Evolutionary conservation across 805 yeast genomes (phyloP).

Genomic region (Ogataea corticis): DNA sequence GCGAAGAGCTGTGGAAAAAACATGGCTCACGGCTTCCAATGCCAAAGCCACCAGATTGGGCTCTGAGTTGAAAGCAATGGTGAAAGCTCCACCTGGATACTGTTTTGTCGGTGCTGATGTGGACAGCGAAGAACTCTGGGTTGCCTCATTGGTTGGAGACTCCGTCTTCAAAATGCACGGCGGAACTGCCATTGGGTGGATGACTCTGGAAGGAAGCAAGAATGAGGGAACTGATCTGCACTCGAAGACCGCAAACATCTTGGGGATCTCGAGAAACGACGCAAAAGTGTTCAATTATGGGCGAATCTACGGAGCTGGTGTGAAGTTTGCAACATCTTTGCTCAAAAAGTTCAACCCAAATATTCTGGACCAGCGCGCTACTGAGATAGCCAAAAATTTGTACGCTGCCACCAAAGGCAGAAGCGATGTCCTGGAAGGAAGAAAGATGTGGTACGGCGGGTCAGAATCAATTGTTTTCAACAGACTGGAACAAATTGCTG

Average conservation of each 20-base stretch:
- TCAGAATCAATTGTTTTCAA: slow-evolving; percentile 92
- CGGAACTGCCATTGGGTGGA: slow-evolving; percentile 97
- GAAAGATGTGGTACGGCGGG: slow-evolving; percentile 75
- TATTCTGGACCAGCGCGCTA: slow-evolving; percentile 67
- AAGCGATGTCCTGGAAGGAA: slow-evolving; percentile 27
- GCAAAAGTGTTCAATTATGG: slow-evolving; percentile 97
- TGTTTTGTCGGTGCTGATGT: slow-evolving; percentile 98
- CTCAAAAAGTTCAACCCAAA: slow-evolving; percentile 80
- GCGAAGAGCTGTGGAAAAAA: slow-evolving; percentile 92
- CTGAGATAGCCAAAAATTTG: slow-evolving; percentile 58
- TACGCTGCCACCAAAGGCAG: slow-evolving; percentile 86
- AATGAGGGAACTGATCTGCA: slow-evolving; percentile 91
- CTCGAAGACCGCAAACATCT: slow-evolving; percentile 85
- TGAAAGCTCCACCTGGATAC: slow-evolving; percentile 86
- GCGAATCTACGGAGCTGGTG: slow-evolving; percentile 96
- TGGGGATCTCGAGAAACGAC: slow-evolving; percentile 86
- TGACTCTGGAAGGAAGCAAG: slow-evolving; percentile 96
- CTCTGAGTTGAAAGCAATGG: slow-evolving; percentile 85
- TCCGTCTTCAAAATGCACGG: slow-evolving; percentile 88
- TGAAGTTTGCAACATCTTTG: slow-evolving; percentile 81
- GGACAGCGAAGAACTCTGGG: slow-evolving; percentile 98
- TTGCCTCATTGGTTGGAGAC: slow-evolving; percentile 93
- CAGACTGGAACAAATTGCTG: slow-evolving; percentile 82
- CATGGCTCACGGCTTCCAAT: slow-evolving; percentile 97
- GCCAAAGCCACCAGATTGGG: slow-evolving; percentile 86